Evolutionary conservation across 108 stramenopile genomes (phyloP).

Genomic region (Fragilariopsis cylindrus): DNA sequence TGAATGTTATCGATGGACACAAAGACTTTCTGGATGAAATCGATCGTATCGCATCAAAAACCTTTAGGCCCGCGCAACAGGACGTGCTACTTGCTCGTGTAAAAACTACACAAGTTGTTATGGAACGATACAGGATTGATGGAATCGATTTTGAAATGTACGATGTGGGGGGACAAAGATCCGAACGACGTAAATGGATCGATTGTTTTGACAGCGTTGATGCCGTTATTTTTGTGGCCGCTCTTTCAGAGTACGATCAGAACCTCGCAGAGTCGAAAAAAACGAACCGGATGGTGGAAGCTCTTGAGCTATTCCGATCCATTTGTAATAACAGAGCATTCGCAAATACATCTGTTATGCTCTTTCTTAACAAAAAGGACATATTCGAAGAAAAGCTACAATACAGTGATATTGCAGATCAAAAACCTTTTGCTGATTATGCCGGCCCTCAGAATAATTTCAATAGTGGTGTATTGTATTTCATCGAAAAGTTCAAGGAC

Average conservation of each 20-base stretch:
- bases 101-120: conserved; percentile 94
- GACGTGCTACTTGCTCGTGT: conserved; percentile 96
- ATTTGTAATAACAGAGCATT: conserved; percentile 96
- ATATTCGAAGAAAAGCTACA: conserved; percentile 96
- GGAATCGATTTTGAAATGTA: conserved; percentile 95
- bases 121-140: conserved; percentile 87
- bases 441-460: conserved; percentile 79
- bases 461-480: conserved; percentile 90
- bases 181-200: conserved; percentile 92
- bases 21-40: conserved; percentile 86
- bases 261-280: conserved; percentile 92
- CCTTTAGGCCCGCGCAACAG: conserved; percentile 87
- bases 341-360: conserved; percentile 87
- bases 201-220: conserved; percentile 95
- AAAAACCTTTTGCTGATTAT: conserved; percentile 85
- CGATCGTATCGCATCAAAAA: conserved; percentile 69
- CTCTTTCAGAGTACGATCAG: conserved; percentile 96
- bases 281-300: conserved; percentile 98
- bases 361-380: conserved; percentile 97
- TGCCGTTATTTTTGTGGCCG: conserved; percentile 98
- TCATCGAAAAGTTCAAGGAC: conserved; percentile 93
- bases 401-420: conserved; percentile 77
- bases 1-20: conserved; percentile 87
- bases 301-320: conserved; percentile 92
- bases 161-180: conserved; percentile 91